Evolutionary conservation across 352 stramenopile genomes (phyloP).

Genomic region (Globisporangium spinosum): DNA sequence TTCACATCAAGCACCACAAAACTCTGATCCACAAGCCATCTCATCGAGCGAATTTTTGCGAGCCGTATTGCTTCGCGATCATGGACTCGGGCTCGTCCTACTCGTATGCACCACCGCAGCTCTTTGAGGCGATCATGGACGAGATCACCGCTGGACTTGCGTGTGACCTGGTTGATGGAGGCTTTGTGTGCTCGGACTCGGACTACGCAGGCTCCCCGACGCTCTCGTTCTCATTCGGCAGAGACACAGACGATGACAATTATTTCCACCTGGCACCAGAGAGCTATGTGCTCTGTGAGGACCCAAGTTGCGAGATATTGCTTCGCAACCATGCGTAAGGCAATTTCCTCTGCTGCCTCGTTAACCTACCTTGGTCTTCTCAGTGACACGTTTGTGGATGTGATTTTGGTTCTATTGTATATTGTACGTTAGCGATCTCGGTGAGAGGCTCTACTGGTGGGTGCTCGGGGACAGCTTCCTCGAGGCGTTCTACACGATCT

Average conservation of each 20-base stretch:
- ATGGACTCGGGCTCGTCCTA: conserved; percentile 53
- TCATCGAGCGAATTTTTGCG: conserved; percentile 25
- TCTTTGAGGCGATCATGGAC: conserved; percentile 38
- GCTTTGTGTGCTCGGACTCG: conserved; percentile 27
- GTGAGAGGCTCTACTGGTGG: conserved; percentile 50
- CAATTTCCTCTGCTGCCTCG: neutral
- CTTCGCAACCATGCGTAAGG: conserved; percentile 40
- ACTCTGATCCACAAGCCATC: neutral
- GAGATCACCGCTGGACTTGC: conserved; percentile 27
- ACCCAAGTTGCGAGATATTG: conserved; percentile 34
- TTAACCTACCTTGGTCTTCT: neutral
- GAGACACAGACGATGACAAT: conserved; percentile 17
- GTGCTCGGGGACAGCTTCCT: conserved; percentile 61
- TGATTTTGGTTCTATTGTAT: neutral
- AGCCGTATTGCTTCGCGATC: conserved; percentile 46
- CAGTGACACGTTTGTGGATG: neutral
- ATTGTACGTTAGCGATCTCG: conserved; percentile 24
- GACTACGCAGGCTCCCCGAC: conserved; percentile 35
- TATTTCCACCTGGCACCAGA: conserved; percentile 38
- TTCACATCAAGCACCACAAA: neutral
- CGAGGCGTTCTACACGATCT: conserved; percentile 60
- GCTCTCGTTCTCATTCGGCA: conserved; percentile 43
- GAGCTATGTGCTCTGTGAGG: conserved; percentile 40
- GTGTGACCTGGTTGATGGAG: conserved; percentile 26
- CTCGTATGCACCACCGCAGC: conserved; percentile 36